Conservation (phyloP, 352 stramenopile genomes). For the Globisporangium nagaii region DNA sequence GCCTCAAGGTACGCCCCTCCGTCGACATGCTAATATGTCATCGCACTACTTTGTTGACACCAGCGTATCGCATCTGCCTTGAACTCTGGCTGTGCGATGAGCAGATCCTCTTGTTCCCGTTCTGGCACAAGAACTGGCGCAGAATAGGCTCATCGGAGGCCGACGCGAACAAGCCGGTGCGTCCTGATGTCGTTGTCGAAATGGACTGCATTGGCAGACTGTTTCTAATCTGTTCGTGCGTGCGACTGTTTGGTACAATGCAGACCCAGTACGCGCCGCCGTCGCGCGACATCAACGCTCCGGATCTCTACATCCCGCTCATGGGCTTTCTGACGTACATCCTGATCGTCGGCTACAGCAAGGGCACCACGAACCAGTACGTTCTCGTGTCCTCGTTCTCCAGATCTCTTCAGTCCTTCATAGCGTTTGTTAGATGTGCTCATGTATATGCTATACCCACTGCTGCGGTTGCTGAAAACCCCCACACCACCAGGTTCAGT, state of each 20-base stretch:
- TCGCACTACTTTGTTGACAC: too few species aligned
- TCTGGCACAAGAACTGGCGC: constrained; percentile 84
- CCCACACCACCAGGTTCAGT: constrained; percentile 93
- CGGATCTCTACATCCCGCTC: constrained; percentile 97
- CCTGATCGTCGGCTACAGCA: constrained; percentile 95
- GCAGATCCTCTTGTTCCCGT: constrained; percentile 82
- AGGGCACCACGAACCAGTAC: constrained; percentile 90
- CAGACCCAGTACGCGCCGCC: constrained; percentile 87
- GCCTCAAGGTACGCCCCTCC: constrained; percentile 77
- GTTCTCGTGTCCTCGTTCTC: too few species aligned
- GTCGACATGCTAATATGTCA: too few species aligned
- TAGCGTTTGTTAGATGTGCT: too few species aligned
- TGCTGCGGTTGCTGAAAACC: neutral
- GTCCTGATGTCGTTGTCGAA: neutral
- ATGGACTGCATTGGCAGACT: neutral
- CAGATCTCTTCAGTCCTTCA: too few species aligned
- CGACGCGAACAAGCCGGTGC: constrained; percentile 58
- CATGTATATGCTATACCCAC: neutral
- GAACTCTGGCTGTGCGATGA: neutral
- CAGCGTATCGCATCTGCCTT: neutral
- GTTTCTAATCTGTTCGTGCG: neutral
- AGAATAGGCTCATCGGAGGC: constrained; percentile 58
- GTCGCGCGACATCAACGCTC: constrained; percentile 94
- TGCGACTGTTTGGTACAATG: constrained; percentile 1
- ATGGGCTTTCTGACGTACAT: constrained; percentile 99